A percentile compares a stretch with the other conserved stretches of the same genome.
Evolutionary conservation across 257 asterid species (phyloP).

Genomic region (Cruciata laevipes): DNA sequence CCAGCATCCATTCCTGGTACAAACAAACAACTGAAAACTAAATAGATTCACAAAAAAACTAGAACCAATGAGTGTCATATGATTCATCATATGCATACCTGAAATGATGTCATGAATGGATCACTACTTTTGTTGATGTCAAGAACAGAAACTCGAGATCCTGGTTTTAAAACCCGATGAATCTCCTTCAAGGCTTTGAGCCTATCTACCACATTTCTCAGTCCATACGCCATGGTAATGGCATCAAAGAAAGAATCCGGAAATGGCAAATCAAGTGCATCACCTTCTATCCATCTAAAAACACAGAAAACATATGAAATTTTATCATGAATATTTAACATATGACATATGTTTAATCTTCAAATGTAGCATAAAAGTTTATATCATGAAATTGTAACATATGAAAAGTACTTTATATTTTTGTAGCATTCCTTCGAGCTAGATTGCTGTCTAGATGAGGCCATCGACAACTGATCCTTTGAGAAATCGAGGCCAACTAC

Average conservation of each 20-base stretch:
- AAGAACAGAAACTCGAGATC: constrained; percentile 61
- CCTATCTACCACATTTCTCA: constrained; percentile 65
- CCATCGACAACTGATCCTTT: constrained; percentile 57
- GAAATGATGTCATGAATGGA: constrained; percentile 40
- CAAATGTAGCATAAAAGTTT: constrained; percentile 8
- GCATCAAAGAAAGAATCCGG: constrained; percentile 60
- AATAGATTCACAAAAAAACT: neutral
- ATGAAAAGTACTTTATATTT: constrained; percentile 52
- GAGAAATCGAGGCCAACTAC: constrained; percentile 88
- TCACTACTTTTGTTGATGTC: constrained; percentile 72
- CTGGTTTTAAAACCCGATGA: constrained; percentile 65
- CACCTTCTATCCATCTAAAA: constrained; percentile 84
- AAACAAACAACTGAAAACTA: constrained; percentile 8
- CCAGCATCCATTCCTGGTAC: constrained; percentile 75
- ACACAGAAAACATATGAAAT: too few relatives aligned
- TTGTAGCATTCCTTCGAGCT: constrained; percentile 53
- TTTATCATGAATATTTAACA: too few relatives aligned
- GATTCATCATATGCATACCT: constrained; percentile 33
- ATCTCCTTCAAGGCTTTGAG: constrained; percentile 59
- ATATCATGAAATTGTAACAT: constrained; percentile 6
- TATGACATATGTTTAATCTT: neutral
- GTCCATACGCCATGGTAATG: constrained; percentile 79
- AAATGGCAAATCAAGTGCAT: constrained; percentile 73
- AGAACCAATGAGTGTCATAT: neutral
- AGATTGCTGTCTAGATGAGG: constrained; percentile 61